Base-by-base conservation (phyloP, 2,329 filamentous ascomycete genomes). In the Fusarium pilosicola region DNA sequence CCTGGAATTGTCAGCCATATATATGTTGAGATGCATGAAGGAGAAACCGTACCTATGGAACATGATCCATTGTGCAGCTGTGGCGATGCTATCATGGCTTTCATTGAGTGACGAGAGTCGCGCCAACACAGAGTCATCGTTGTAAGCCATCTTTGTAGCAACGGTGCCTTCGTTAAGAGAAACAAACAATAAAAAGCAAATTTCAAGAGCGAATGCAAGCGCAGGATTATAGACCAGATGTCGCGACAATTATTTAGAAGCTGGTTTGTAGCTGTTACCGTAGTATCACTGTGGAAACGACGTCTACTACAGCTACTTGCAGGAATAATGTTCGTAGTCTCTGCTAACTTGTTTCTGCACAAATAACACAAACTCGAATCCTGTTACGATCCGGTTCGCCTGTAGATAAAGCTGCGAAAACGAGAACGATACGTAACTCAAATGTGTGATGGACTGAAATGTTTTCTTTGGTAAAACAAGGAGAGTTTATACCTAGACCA, bases 61-160 rank as follows among this genome's bases (percentile, higher is more conserved):
- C 93, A 99, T 97, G 71, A 99, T 96, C 97, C 97, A 99, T 91
- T 98, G 96, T 65, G 96, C 95, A 71, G 97, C 95, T 41, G 94
- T 96, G 70, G 97, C 90, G 80, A 99, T 98, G 84, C 95, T 97
- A 81, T 99, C 96, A 82, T 99, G 96, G 17, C 95, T 97, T 84
- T 99, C 97, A 83, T 97, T 98, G 71, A 99, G 89, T 46, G 95
- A 94, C 38, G 95, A 97, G 61, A 99, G 92, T 86, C 98, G 98
- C 61, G 96, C 94, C 82, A 95, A 91, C 63, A 99, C 95, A 52
- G 95, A 94, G 85, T 99, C 96, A 84, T 98, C 95, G 75, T 93
- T 96, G 85, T 97, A 98, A 51, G 96, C 92, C 96, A 99, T 98
- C 69, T 67, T 71, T 24, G 46, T 64, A 62, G 38, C 32, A 52